Conservation (phyloP, 2,329 filamentous ascomycete species). For the Calonectria pseudoturangicola region DNA sequence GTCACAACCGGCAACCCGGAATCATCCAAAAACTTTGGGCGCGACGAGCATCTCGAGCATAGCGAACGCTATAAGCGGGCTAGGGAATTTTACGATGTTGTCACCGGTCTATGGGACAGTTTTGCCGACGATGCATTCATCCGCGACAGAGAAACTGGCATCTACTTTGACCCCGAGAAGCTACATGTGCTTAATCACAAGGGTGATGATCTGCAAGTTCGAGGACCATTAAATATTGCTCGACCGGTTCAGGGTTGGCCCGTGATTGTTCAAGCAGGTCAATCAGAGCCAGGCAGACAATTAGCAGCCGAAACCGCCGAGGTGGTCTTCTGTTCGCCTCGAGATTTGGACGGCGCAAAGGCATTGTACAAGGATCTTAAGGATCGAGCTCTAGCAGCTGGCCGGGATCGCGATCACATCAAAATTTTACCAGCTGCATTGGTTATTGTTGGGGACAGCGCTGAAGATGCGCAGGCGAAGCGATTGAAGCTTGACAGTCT, state of each 20-base stretch:
- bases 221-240: conserved; percentile 69
- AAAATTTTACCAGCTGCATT: conserved; percentile 72
- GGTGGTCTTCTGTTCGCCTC: conserved; percentile 70
- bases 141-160: conserved; percentile 67
- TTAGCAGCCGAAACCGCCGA: conserved; percentile 73
- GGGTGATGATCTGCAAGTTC: conserved; percentile 59
- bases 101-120: conserved; percentile 72
- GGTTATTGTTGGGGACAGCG: conserved; percentile 68
- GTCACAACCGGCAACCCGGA: conserved; percentile 73
- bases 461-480: conserved; percentile 69
- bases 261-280: conserved; percentile 73
- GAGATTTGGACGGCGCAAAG: conserved; percentile 66
- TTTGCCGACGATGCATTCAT: conserved; percentile 74
- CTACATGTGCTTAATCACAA: conserved; percentile 71
- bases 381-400: conserved; percentile 64
- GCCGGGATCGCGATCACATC: conserved; percentile 66
- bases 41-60: conserved; percentile 70
- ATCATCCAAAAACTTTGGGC: conserved; percentile 70
- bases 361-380: conserved; percentile 72
- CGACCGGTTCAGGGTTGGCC: conserved; percentile 73
- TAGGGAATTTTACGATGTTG: conserved; percentile 71
- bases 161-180: conserved; percentile 70
- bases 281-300: conserved; percentile 70
- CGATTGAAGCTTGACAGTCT: conserved; percentile 69
- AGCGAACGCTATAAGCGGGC: conserved; percentile 70